A percentile compares a stretch with the other conserved stretches of the same genome.
phyloP scores from a whole-genome alignment of 768 basidiomycete genomes.

The Tephrocybe sp. region DNA sequence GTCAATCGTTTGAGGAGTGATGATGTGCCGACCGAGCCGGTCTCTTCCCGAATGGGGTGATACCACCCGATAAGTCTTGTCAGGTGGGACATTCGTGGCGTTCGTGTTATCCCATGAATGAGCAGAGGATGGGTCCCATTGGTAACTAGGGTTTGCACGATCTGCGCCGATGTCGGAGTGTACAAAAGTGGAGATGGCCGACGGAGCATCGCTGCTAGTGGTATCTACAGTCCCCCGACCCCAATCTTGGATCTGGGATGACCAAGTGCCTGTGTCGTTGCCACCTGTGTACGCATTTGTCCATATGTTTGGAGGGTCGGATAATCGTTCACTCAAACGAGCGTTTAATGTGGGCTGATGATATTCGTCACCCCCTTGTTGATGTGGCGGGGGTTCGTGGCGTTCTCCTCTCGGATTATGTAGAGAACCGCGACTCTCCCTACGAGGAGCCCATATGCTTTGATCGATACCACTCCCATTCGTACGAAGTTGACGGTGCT shows the following conservation, averaged over 20 bases:
- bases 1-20: conserved; percentile 2
- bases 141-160: not conserved
- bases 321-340: not conserved
- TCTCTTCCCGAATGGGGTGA: conserved; percentile 6
- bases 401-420: not conserved
- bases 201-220: not conserved
- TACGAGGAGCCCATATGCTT: not conserved
- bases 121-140: not conserved
- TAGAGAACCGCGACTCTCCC: not conserved
- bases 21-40: conserved; percentile 11
- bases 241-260: not conserved
- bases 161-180: conserved; percentile 7
- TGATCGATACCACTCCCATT: not conserved
- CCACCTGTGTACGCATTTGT: not conserved
- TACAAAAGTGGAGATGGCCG: not conserved
- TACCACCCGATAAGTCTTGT: conserved; percentile 7
- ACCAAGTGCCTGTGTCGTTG: conserved; percentile 6
- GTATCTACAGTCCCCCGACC: not conserved
- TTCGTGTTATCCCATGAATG: not conserved
- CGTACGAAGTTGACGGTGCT: conserved; percentile 1
- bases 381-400: conserved; percentile 10
- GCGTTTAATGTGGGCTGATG: not conserved
- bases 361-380: not conserved
- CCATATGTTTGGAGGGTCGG: not conserved
- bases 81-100: conserved; percentile 8